Percentiles rank a stretch among this genome's conserved stretches.
Conservation (phyloP, 495 filamentous ascomycete genomes). For the Daldinia loculata region DNA sequence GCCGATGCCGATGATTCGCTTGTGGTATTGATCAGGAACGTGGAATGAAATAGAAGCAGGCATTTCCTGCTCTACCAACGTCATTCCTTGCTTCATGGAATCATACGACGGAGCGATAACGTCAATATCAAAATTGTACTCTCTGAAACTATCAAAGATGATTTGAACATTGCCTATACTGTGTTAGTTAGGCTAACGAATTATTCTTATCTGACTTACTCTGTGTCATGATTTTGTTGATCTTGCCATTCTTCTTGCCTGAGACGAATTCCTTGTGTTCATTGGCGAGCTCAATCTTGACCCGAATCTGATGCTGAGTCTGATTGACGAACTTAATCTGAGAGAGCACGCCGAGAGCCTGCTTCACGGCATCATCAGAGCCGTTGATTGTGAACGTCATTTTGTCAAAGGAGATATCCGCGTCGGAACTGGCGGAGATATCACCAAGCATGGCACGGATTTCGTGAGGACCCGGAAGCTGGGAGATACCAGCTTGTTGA, state of each 20-base stretch:
- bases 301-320: constrained; percentile 88
- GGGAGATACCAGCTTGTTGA: constrained; percentile 74
- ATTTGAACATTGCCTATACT: constrained; percentile 87
- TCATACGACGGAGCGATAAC: constrained; percentile 92
- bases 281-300: constrained; percentile 98
- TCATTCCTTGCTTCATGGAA: constrained; percentile 87
- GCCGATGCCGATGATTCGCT: constrained; percentile 98
- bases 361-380: constrained; percentile 93
- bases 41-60: constrained; percentile 99
- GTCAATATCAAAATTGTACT: constrained; percentile 99
- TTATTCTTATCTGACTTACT: constrained; percentile 59
- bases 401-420: constrained; percentile 93
- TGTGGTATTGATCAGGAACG: constrained; percentile 99
- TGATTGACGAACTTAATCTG: constrained; percentile 89
- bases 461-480: constrained; percentile 77
- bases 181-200: constrained; percentile 1
- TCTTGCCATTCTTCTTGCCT: constrained; percentile 99
- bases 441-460: constrained; percentile 91
- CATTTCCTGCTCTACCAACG: constrained; percentile 98
- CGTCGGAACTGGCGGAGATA: constrained; percentile 94
- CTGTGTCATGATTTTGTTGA: constrained; percentile 99
- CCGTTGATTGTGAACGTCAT: constrained; percentile 92
- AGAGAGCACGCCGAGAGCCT: constrained; percentile 89
- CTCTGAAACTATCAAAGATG: constrained; percentile 97
- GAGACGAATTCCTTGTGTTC: constrained; percentile 99